Base-by-base conservation (phyloP, 371 early-diverging fungal genomes). In the Lichtheimia corymbifera region DNA sequence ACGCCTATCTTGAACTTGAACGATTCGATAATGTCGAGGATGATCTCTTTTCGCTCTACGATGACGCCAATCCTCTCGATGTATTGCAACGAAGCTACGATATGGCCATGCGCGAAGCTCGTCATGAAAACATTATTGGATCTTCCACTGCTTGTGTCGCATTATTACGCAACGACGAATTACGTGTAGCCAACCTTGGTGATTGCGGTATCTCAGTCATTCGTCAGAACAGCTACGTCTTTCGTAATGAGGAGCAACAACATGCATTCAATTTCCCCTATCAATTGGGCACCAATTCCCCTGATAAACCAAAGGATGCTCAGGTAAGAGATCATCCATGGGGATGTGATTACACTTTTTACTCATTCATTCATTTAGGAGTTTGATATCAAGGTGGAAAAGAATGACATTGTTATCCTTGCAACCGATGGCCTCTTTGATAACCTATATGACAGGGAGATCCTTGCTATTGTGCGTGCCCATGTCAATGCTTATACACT, bases 111-210 rank as follows among this genome's bases (percentile, higher is more conserved):
- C 58, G 62, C n/a, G 90, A 89, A 64, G 91, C 91, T 12, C 73
- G 74, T 47, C 73, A 79, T 52, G 89, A 91, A 74, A 83, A 85
- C 12, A 68, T 91, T 27, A 81, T 94, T 30, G 98, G 98, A 11
- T 93, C 94, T 6, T 88, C 94, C 7, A 97, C 98, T 9, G 96
- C 95, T 2, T 87, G 93, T 64, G 69, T 96, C 41, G 94, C 89
- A 7, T 75, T 97, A 7, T 75, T 97, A 58, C 83, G 94, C 41
- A 88, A 91, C 63, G 94, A 97, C 62, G 95, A 96, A 73, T 77
- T 98, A 28, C 85, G 95, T 1, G 88, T 98, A 43, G 92, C 95
- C 14, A 96, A 96, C 61, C 79, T 98, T 47, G 98, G 98, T 27
- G 98, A 98, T 71, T 94, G 95, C 65, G 95, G 95, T 0, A 79